Evolutionary conservation across 2,329 filamentous ascomycete species (phyloP).

Genomic region (Neospermospora avenae): DNA sequence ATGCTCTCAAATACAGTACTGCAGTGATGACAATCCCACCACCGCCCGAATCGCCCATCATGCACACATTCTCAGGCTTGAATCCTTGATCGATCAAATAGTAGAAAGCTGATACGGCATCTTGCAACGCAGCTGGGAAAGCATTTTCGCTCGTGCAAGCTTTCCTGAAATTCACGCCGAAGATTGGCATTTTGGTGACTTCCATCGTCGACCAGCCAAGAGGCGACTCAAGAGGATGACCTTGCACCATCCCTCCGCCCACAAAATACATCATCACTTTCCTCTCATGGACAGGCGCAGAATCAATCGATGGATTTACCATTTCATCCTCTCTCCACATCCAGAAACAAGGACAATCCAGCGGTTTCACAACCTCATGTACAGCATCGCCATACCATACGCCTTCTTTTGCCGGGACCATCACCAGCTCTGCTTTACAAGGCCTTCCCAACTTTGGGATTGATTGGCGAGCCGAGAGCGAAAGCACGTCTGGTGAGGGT

Average conservation of each 20-base stretch:
- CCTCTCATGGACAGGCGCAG: not conserved
- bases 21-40: not conserved
- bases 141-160: not conserved
- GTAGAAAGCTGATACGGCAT: not conserved
- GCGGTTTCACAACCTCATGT: not conserved
- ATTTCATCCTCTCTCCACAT: not conserved
- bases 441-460: not conserved
- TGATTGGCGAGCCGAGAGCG: not conserved
- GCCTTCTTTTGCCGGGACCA: not conserved
- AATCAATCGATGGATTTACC: not conserved
- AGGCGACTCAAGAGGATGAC: not conserved
- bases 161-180: constrained; percentile 6
- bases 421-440: not conserved
- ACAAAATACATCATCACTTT: constrained; percentile 1
- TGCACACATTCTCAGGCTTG: not conserved
- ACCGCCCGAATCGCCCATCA: not conserved
- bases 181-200: not conserved
- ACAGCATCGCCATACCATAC: not conserved
- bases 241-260: not conserved
- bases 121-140: constrained; percentile 3
- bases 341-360: not conserved
- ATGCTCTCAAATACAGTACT: not conserved
- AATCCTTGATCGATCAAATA: not conserved
- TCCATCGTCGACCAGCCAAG: not conserved
- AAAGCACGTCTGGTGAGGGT: not conserved